Conservation (phyloP, 352 stramenopile genomes). For the Phytophthora litchii region DNA sequence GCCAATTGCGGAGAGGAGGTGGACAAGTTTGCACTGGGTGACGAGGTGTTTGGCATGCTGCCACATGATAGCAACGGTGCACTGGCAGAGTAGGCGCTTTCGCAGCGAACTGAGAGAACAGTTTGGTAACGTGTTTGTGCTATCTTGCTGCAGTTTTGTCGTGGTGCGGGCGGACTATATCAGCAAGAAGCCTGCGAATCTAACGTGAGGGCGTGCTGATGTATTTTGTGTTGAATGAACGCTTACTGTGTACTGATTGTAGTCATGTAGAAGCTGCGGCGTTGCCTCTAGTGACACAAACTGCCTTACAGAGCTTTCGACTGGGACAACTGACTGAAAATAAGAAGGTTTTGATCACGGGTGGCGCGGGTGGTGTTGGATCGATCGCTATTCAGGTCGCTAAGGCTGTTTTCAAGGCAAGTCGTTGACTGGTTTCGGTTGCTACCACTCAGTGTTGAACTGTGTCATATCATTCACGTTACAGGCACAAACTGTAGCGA, state of each 20-base stretch:
- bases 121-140: neutral
- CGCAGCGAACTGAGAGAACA: neutral
- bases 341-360: slow-evolving; percentile 81
- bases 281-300: slow-evolving; percentile 62
- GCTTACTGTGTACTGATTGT: slow-evolving; percentile 1
- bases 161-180: slow-evolving; percentile 63
- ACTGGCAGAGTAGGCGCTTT: slow-evolving; percentile 62
- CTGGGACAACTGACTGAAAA: slow-evolving; percentile 51
- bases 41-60: slow-evolving; percentile 80
- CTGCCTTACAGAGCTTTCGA: slow-evolving; percentile 59
- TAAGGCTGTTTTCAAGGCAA: slow-evolving; percentile 76
- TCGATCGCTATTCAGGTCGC: slow-evolving; percentile 79
- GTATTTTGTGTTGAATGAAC: neutral
- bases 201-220: slow-evolving; percentile 44
- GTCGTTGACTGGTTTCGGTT: neutral
- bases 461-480: neutral
- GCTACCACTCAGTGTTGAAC: neutral
- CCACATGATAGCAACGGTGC: slow-evolving; percentile 65
- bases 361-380: slow-evolving; percentile 69
- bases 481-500: slow-evolving; percentile 69
- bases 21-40: slow-evolving; percentile 59
- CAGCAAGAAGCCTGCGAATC: slow-evolving; percentile 67
- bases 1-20: slow-evolving; percentile 55
- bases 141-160: slow-evolving; percentile 43
- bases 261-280: slow-evolving; percentile 75